Evolutionary conservation across 805 yeast genomes (phyloP).

Genomic region (Zygosaccharomyces bailii): DNA sequence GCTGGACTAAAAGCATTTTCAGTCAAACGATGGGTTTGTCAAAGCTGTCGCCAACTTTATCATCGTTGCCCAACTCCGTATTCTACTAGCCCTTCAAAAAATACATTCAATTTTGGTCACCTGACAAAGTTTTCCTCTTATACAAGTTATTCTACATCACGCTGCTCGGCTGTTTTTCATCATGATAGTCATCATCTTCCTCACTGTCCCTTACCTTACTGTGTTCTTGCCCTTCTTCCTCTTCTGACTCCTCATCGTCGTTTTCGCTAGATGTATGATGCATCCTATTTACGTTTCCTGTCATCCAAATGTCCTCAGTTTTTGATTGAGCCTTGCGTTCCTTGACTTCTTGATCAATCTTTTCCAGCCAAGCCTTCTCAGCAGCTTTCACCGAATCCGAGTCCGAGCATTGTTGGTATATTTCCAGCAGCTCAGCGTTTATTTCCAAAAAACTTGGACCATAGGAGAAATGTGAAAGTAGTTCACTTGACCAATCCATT

Average conservation of each 20-base stretch:
- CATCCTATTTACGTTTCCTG: conserved; percentile 70
- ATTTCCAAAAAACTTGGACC: conserved; percentile 83
- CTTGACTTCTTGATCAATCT: conserved; percentile 61
- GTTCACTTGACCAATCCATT: conserved; percentile 78
- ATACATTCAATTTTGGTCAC: conserved; percentile 1
- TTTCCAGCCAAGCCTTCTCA: conserved; percentile 69
- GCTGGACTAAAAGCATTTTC: too few relatives aligned
- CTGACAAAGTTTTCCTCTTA: background rate
- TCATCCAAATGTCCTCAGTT: conserved; percentile 66
- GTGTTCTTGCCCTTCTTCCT: conserved; percentile 28
- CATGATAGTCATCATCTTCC: background rate
- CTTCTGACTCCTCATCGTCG: conserved; percentile 25
- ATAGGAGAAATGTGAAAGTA: conserved; percentile 84
- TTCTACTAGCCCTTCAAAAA: too few relatives aligned
- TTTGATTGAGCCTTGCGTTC: conserved; percentile 54
- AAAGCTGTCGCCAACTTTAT: too few relatives aligned
- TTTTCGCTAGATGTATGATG: conserved; percentile 20
- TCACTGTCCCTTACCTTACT: conserved; percentile 20
- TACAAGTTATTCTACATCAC: background rate
- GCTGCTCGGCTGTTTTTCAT: background rate
- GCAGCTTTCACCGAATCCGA: conserved; percentile 67
- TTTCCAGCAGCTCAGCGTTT: conserved; percentile 70
- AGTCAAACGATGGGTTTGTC: too few relatives aligned
- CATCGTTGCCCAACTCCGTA: too few relatives aligned
- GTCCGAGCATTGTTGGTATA: conserved; percentile 79